Evolutionary conservation across 768 basidiomycete species (phyloP), one percentile per base, ranked within the genome.

Genomic region (Auricularia cornea): DNA sequence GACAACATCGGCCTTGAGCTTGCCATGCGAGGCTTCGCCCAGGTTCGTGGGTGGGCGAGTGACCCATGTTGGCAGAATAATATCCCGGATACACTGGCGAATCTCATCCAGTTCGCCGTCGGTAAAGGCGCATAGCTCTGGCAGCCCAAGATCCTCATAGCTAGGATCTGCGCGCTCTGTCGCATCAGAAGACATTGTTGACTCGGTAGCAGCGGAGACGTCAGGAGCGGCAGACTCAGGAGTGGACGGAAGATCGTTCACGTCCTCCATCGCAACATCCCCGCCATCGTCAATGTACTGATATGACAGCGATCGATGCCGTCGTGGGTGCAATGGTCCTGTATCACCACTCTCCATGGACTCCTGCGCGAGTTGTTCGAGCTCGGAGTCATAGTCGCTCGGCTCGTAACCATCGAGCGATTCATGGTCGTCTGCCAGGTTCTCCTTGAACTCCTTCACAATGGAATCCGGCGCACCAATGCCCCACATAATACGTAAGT

Each of bases 401-500:
- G 40, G 32, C 14, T 28, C 35, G 16, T 60, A 28, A n/a, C 12
- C 32, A 31, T 32, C 26, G 60, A n/a, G 30, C 23, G 32, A 60
- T 38, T 60, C 31, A 12, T 33, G 20, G 16, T 60, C 26, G 10
- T 32, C 12, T 20, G 11, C 44, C 11, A 18, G 44, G 20, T 8
- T 18, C 38, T 41, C 44, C 18, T 26, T 51, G 60, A 3, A 18
- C 2, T 6, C 60, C 30, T 61, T 51, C 8, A 60, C 30, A 28
- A 28, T 16, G 40, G 60, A 60, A 28, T 32, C 38, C 5, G 60
- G 48, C 2, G 48, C 20, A 28, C 48, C 60, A 3, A 61, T n/a
- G 1, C 69, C 68, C 70, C 69, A 70, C 28, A 64, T 20, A n/a
- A 14, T 14, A 8, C 67, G 66, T 33, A 72, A 62, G 30, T 74